Conservation (phyloP, 345 rosid genomes). For the Aquilaria malaccensis region DNA sequence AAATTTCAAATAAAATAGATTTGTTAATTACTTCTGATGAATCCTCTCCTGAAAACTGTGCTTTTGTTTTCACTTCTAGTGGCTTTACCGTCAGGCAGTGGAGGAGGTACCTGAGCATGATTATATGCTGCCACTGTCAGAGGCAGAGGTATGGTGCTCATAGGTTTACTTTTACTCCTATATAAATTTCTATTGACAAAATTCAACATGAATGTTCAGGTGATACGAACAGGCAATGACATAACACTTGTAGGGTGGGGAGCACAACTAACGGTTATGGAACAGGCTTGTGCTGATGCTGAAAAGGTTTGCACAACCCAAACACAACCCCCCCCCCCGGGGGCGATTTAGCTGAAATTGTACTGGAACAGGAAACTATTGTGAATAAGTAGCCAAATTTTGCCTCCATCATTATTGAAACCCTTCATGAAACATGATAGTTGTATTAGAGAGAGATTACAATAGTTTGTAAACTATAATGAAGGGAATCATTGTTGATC, state of each 20-base stretch:
- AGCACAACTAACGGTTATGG: conserved; percentile 83
- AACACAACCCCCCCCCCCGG: no score
- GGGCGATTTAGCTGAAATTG: no score
- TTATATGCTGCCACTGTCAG: conserved; percentile 81
- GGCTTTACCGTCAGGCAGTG: conserved; percentile 83
- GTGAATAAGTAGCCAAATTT: no score
- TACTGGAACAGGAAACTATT: no score
- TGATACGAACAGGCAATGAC: conserved; percentile 77
- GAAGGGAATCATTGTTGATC: no score
- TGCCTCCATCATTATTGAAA: no score
- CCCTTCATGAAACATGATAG: no score
- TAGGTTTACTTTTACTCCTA: not conserved
- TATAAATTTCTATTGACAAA: conserved; percentile 12
- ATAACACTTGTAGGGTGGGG: conserved; percentile 96
- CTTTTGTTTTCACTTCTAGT: conserved; percentile 33
- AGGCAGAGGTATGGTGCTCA: conserved; percentile 60
- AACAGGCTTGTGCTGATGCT: conserved; percentile 75
- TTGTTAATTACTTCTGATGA: conserved; percentile 7
- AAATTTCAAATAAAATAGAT: not conserved
- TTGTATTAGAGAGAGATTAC: no score
- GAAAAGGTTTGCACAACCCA: conserved; percentile 35
- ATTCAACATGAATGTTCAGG: conserved; percentile 33
- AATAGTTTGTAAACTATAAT: no score
- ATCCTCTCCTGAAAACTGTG: conserved; percentile 6
- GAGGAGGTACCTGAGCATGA: conserved; percentile 90